phyloP scores from a whole-genome alignment of 2,329 filamentous ascomycete genomes.

The Trichoderma koningiopsis region DNA sequence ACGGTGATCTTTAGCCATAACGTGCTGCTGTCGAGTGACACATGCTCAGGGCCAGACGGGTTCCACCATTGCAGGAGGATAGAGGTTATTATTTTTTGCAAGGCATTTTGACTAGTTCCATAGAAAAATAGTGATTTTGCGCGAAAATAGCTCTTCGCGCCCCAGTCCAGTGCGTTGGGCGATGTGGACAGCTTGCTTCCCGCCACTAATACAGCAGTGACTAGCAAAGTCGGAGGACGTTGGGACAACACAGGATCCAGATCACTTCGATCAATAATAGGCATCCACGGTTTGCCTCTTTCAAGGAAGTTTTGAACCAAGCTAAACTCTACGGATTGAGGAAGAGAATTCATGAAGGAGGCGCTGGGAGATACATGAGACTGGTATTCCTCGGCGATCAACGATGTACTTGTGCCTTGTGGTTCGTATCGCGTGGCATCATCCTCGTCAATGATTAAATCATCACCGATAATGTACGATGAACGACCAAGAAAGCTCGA shows the following conservation, averaged over 20 bases:
- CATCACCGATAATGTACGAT: too few relatives aligned
- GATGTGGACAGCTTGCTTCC: background rate
- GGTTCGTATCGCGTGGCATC: too few relatives aligned
- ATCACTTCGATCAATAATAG: background rate
- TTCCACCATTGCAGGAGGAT: conserved; percentile 3
- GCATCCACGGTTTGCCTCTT: background rate
- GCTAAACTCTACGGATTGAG: too few relatives aligned
- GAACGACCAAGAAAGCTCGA: too few relatives aligned
- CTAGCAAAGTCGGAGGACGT: too few relatives aligned
- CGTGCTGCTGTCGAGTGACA: background rate
- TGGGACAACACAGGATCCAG: too few relatives aligned
- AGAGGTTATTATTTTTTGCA: too few relatives aligned
- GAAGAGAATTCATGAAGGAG: too few relatives aligned
- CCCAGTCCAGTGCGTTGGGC: background rate
- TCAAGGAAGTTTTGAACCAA: background rate
- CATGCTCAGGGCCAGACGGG: background rate
- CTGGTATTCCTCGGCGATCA: too few relatives aligned
- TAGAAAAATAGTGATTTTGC: background rate
- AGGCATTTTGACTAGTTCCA: background rate
- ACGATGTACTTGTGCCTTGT: too few relatives aligned
- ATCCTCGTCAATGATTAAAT: too few relatives aligned
- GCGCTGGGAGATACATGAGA: too few relatives aligned
- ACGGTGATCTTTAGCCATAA: conserved; percentile 1
- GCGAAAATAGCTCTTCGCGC: background rate
- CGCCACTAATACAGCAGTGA: background rate